A percentile compares a stretch with the other conserved stretches of the same genome.
These are phyloP conservation scores for Dioscorea zingiberensis DNA, from an alignment of 106 monocot genomes.

Conservation along the genomic window DNA sequence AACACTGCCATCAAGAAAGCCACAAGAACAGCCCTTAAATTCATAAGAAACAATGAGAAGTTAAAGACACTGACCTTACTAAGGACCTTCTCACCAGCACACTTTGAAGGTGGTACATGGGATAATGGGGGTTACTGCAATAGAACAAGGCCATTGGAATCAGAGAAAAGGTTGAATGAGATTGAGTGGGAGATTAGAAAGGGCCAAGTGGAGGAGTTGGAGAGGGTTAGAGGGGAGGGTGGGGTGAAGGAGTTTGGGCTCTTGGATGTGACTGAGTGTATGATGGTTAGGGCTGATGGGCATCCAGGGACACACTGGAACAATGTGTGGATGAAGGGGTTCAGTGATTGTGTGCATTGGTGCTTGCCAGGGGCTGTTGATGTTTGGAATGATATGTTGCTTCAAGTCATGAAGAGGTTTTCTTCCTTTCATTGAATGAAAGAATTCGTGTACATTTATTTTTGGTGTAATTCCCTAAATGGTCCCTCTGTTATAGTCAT, in stretches of 20 bases:
- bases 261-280: slow-evolving; percentile 58
- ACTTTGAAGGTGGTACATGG: slow-evolving; percentile 68
- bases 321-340: slow-evolving; percentile 40
- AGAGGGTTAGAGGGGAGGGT: not conserved
- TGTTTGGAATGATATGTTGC: slow-evolving; percentile 61
- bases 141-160: slow-evolving; percentile 32
- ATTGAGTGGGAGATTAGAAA: slow-evolving; percentile 29
- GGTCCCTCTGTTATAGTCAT: too few relatives aligned
- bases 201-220: slow-evolving; percentile 28
- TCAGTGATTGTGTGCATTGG: slow-evolving; percentile 70
- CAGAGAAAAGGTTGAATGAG: slow-evolving; percentile 7
- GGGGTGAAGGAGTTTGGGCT: slow-evolving; percentile 12
- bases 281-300: slow-evolving; percentile 61
- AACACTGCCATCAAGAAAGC: slow-evolving; percentile 15
- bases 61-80: slow-evolving; percentile 24
- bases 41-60: slow-evolving; percentile 8
- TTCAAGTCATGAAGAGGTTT: slow-evolving; percentile 8
- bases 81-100: slow-evolving; percentile 60
- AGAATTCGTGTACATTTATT: too few relatives aligned
- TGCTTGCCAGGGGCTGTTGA: slow-evolving; percentile 75
- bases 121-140: slow-evolving; percentile 51
- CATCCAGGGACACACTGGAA: slow-evolving; percentile 69
- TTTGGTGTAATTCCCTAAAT: too few relatives aligned
- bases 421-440: not conserved
- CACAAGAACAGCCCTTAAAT: slow-evolving; percentile 30